Base-by-base conservation (phyloP, 169 alveolate species). In the Besnoitia besnoiti region DNA sequence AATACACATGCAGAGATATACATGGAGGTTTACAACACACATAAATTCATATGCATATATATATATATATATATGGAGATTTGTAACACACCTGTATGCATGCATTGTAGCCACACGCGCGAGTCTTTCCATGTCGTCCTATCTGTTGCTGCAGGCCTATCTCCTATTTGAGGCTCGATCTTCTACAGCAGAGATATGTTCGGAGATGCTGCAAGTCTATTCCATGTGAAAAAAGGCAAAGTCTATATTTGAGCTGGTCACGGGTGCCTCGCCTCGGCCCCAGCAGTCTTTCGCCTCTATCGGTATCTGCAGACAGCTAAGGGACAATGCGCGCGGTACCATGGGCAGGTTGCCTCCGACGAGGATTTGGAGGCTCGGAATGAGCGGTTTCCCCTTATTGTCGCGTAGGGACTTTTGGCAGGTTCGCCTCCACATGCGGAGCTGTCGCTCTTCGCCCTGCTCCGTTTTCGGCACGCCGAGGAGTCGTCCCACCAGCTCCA, bases 311-410 rank as follows among this genome's bases (percentile, higher is more conserved):
- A n/a, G 24, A 55, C 24, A 4, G 40, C 12, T 30, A 61, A 27
- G 77, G 10, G 77, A 7, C 30, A 4, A n/a, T n/a, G 21, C 33
- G 21, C 37, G 35, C 5, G 19, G 19, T 67, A 67, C 80, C 80
- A 67, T 67, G 39, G 80, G 80, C 10, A 67, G 80, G n/a, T 67
- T 35, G 40, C 80, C 80, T 67, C 80, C 80, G 44, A 67, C 44
- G 80, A 67, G 80, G 46, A 67, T 30, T 35, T 67, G 80, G 8
- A 67, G 39, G n/a, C 47, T 0, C 10, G 80, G 80, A 30, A 67
- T 37, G 80, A 14, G 24, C 21, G 44, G 46, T 35, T 50, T n/a
- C n/a, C 67, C 67, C n/a, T 55, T n/a, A 0, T 21, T 1, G 67
- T 21, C 27, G 27, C 12, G 67, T 1, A 55, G 24, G 67, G 67